Conservation (phyloP, 2,329 filamentous ascomycete genomes). For the Phyllosticta citriasiana region DNA sequence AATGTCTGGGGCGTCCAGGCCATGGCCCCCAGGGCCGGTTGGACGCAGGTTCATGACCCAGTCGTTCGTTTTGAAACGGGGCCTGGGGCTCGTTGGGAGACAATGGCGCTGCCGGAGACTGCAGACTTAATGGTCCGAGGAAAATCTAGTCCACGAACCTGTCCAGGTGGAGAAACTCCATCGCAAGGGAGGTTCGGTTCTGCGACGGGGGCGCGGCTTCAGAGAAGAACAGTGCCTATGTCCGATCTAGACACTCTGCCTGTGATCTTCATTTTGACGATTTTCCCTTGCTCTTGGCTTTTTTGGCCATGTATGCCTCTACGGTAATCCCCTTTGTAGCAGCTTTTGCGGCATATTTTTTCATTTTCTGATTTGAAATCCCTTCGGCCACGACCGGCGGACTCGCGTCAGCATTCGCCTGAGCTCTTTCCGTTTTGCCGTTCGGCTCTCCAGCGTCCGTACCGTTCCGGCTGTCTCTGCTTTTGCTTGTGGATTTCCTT, state of each 20-base stretch:
- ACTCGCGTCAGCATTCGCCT: background rate
- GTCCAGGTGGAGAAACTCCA: background rate
- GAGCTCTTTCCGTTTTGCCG: background rate
- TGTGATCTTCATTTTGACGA: conserved; percentile 1
- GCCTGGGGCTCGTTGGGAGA: background rate
- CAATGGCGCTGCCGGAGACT: background rate
- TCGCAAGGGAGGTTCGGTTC: background rate
- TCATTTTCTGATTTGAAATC: conserved; percentile 1
- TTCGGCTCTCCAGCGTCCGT: conserved; percentile 1
- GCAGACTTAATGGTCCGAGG: background rate
- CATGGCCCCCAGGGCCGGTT: background rate
- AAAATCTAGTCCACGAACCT: background rate
- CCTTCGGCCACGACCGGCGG: background rate
- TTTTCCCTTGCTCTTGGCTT: conserved; percentile 11
- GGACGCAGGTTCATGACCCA: background rate
- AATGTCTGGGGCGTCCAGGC: background rate
- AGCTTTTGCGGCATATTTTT: conserved; percentile 1
- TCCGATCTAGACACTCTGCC: background rate
- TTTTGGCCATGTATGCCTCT: conserved; percentile 28
- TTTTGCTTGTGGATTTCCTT: background rate
- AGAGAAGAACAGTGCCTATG: background rate
- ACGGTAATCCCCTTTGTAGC: conserved; percentile 28
- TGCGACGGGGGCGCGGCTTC: background rate
- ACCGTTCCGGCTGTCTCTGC: conserved; percentile 10
- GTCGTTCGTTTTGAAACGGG: background rate